Conservation (phyloP, 2,329 filamentous ascomycete genomes). For the Aureobasidium sp. region DNA sequence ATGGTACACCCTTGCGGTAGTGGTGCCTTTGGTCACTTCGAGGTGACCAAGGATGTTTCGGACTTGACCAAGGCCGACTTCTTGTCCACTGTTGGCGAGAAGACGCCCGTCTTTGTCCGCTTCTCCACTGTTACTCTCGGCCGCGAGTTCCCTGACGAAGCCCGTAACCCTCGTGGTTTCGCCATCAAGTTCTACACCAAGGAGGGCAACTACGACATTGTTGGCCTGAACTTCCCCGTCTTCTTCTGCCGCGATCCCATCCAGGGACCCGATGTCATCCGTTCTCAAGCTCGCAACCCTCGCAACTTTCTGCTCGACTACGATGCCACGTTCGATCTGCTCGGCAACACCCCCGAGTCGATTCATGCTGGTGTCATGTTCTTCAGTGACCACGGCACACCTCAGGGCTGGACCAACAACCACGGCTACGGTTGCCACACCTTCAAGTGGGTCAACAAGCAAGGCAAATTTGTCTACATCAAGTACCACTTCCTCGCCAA, state of each 20-base stretch:
- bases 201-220: constrained; percentile 45
- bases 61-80: constrained; percentile 37
- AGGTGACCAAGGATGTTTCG: constrained; percentile 36
- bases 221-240: constrained; percentile 43
- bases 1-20: constrained; percentile 38
- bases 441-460: constrained; percentile 42
- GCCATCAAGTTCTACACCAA: constrained; percentile 45
- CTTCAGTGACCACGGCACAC: constrained; percentile 46
- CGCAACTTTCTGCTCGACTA: constrained; percentile 45
- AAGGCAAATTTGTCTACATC: constrained; percentile 46
- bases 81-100: constrained; percentile 34
- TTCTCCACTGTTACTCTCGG: constrained; percentile 42
- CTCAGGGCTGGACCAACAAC: constrained; percentile 38
- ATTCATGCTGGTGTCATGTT: constrained; percentile 46
- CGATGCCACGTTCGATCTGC: constrained; percentile 43
- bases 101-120: constrained; percentile 38
- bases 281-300: constrained; percentile 41
- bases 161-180: constrained; percentile 42
- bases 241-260: constrained; percentile 47
- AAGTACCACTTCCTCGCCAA: constrained; percentile 45
- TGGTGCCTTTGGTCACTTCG: constrained; percentile 43
- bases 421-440: constrained; percentile 43
- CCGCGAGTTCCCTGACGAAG: constrained; percentile 40
- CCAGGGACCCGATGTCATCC: constrained; percentile 42
- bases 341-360: constrained; percentile 43